These are phyloP conservation scores for Arthrobotrys entomopaga DNA, from an alignment of 2,329 filamentous ascomycete species.

Conservation along the genomic window DNA sequence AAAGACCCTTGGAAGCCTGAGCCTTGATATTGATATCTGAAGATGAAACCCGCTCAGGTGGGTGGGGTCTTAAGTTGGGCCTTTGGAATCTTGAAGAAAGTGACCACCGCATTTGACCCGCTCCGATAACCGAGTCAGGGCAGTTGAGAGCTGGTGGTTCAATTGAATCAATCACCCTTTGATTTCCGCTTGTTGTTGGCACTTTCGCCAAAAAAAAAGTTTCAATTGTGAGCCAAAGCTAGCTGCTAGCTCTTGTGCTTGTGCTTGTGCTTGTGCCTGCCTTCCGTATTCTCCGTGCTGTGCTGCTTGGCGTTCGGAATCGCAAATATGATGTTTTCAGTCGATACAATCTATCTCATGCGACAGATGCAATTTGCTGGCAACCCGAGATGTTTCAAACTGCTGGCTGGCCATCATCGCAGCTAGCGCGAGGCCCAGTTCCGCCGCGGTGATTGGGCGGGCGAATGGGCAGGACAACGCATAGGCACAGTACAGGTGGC, in stretches of 20 bases:
- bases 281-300: slow-evolving; percentile 16
- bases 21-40: slow-evolving; percentile 46
- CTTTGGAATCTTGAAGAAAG: slow-evolving; percentile 16
- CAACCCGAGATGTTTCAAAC: slow-evolving; percentile 51
- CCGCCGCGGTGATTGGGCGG: slow-evolving; percentile 40
- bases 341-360: slow-evolving; percentile 43
- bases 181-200: slow-evolving; percentile 40
- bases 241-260: no score
- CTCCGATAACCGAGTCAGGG: slow-evolving; percentile 46
- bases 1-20: slow-evolving; percentile 39
- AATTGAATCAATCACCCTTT: slow-evolving; percentile 25
- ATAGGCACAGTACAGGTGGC: slow-evolving; percentile 29
- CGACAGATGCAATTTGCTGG: slow-evolving; percentile 47
- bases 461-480: slow-evolving; percentile 46
- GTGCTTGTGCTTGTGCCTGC: slow-evolving; percentile 33
- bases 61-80: slow-evolving; percentile 7
- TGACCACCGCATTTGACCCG: slow-evolving; percentile 35
- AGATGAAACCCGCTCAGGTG: slow-evolving; percentile 39
- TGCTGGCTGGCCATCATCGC: not conserved
- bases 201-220: slow-evolving; percentile 22
- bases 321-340: slow-evolving; percentile 18
- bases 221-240: not conserved
- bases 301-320: slow-evolving; percentile 16
- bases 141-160: slow-evolving; percentile 28
- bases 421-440: not conserved